A percentile compares a stretch with the other conserved stretches of the same genome.
Evolutionary conservation across 2,329 filamentous ascomycete species (phyloP).

Genomic region (Ilyonectria sp.): DNA sequence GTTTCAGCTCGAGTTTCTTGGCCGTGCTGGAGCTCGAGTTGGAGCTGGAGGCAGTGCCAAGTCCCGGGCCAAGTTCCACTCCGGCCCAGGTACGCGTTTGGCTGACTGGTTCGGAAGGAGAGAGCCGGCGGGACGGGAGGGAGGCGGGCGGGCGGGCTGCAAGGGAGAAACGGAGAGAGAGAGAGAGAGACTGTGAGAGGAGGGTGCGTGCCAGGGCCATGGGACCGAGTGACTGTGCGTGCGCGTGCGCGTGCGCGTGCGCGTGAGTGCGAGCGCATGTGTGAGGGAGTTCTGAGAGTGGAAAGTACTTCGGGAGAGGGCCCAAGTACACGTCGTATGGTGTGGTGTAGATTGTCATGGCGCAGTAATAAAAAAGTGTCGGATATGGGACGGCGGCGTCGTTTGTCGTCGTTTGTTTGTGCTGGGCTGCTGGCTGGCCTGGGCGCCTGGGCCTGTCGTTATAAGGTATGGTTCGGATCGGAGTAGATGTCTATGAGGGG

Average conservation of each 20-base stretch:
- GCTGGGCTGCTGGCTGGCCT: background rate
- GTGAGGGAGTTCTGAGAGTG: background rate
- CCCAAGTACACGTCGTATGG: conserved; percentile 4
- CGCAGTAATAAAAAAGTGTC: conserved; percentile 25
- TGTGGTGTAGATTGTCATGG: conserved; percentile 23
- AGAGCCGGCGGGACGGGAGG: background rate
- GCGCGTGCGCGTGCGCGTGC: background rate
- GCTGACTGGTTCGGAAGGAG: background rate
- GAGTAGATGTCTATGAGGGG: conserved; percentile 27
- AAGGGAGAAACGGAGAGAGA: background rate
- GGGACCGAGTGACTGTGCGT: background rate
- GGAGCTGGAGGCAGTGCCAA: conserved; percentile 16
- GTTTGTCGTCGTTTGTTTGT: conserved; percentile 17
- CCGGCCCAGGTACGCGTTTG: background rate
- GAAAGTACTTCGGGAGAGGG: background rate
- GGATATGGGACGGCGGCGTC: conserved; percentile 18
- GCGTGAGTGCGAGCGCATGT: background rate
- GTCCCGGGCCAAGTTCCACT: conserved; percentile 6
- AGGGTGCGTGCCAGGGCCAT: background rate
- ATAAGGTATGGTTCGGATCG: conserved; percentile 25
- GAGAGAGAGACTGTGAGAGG: conserved; percentile 1
- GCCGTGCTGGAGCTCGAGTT: conserved; percentile 9
- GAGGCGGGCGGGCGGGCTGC: background rate
- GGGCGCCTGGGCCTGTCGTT: conserved; percentile 8
- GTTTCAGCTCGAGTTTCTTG: conserved; percentile 37